Conservation (phyloP, 176 grass and related monocot species). For the Rhynchospora breviuscula region DNA sequence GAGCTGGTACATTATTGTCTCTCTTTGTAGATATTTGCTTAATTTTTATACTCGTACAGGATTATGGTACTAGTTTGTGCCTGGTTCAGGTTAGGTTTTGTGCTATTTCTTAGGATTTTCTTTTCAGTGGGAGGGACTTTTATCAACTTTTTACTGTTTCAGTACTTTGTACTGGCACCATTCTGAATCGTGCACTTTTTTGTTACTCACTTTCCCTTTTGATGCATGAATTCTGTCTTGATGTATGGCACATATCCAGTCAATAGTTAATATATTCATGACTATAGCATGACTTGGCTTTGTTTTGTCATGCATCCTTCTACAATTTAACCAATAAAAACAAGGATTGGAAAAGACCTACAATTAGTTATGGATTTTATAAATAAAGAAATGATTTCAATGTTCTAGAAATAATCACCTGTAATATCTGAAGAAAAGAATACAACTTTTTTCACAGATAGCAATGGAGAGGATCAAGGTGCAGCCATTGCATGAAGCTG, state of each 20-base stretch:
- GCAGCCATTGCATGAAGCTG: slow-evolving; percentile 39
- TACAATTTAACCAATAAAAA: background rate
- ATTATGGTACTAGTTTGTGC: slow-evolving; percentile 2
- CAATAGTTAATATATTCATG: background rate
- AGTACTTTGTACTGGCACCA: background rate
- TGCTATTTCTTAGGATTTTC: background rate
- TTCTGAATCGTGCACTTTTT: background rate
- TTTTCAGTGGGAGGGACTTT: background rate
- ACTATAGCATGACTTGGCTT: background rate
- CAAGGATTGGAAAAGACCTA: background rate
- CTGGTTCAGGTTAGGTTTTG: background rate
- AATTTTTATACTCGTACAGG: background rate
- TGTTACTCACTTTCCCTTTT: background rate
- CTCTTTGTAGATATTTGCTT: slow-evolving; percentile 15
- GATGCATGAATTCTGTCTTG: background rate
- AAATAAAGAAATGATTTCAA: background rate
- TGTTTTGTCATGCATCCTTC: background rate
- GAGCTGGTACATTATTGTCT: slow-evolving; percentile 56
- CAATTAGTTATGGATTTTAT: background rate
- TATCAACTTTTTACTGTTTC: background rate
- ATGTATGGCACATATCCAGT: background rate
- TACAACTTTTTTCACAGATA: slow-evolving; percentile 34
- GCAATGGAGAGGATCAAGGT: slow-evolving; percentile 49
- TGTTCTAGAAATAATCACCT: background rate
- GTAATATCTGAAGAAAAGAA: background rate